These are phyloP conservation scores for Lepiota venenata DNA, from an alignment of 768 basidiomycete genomes.

Conservation along the genomic window DNA sequence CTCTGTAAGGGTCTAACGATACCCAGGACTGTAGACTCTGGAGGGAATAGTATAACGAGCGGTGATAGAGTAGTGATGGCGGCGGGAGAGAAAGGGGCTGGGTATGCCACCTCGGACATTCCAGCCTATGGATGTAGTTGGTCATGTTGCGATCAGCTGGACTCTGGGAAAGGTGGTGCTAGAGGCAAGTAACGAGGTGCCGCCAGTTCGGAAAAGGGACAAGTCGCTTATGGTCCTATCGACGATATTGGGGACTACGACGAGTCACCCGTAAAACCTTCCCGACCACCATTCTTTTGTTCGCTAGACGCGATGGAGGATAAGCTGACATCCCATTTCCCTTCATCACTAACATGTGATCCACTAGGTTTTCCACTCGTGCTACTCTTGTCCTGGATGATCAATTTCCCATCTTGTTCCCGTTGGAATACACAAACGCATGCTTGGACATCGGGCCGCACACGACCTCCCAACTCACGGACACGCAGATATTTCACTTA, in stretches of 20 bases:
- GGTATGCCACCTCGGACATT: slow-evolving; percentile 73
- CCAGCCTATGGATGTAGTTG: slow-evolving; percentile 90
- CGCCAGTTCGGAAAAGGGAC: slow-evolving; percentile 36
- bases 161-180: slow-evolving; percentile 99
- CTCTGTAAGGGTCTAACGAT: slow-evolving; percentile 95
- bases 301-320: slow-evolving; percentile 61
- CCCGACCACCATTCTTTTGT: slow-evolving; percentile 60
- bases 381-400: slow-evolving; percentile 52
- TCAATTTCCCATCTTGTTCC: slow-evolving; percentile 38
- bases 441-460: no score
- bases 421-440: no score
- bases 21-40: slow-evolving; percentile 85
- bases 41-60: slow-evolving; percentile 69
- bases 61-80: slow-evolving; percentile 71
- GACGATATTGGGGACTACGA: slow-evolving; percentile 56
- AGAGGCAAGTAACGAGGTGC: slow-evolving; percentile 89
- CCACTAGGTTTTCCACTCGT: slow-evolving; percentile 74
- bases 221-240: slow-evolving; percentile 67
- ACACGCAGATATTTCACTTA: no score
- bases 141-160: slow-evolving; percentile 94
- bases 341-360: slow-evolving; percentile 53
- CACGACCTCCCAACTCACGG: no score
- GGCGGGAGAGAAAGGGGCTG: slow-evolving; percentile 80
- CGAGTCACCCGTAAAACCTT: slow-evolving; percentile 57
- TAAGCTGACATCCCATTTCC: slow-evolving; percentile 62